Evolutionary conservation across 2,329 filamentous ascomycete genomes (phyloP), one percentile per base, ranked within the genome.

Genomic region (Domatiomyces globalis): DNA sequence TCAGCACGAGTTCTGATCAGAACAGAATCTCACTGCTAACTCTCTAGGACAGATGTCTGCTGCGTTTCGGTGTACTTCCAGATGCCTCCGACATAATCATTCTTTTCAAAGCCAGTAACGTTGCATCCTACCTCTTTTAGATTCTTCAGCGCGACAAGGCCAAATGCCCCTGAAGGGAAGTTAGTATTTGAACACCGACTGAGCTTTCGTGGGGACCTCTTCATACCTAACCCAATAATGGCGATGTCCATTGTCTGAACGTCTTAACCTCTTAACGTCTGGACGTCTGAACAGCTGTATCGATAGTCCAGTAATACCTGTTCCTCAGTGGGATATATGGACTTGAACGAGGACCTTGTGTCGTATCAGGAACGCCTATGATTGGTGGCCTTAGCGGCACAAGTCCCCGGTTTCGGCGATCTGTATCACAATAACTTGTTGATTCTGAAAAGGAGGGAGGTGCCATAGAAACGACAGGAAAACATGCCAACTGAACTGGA

Each of bases 51-150:
- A 12, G 54, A 54, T 15, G 54, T 52, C 12, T 47, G 39, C 15
- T 46, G 58, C n/a, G 68, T 60, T 1, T 65, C 62, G 9, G 64
- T 71, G 50, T 66, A 72, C 44, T 68, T 63, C 71, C 71, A 74
- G 0, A 74, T 57, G 0, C 71, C 71, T 8, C 71, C 71, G 17
- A 72, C 58, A 50, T 66, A 66, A 45, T 58, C 52, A 50, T 68
- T 69, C 25, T 65, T 62, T 46, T 74, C 72, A 45, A 73, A 73
- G 2, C 66, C 71, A 1, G 66, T 63, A 4, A 66, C 70, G 8
- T 71, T 58, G 49, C 72, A 74, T 7, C 70, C 69, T 58, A 71
- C 69, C 51, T 74, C 70, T 1, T 66, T 57, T 17, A 73, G 55
- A 39, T 68, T 68, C 59, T 74, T 74, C 48, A 71, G 60, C 10